Conservation (phyloP, 169 alveolate species). For the Plasmodium ovale region DNA sequence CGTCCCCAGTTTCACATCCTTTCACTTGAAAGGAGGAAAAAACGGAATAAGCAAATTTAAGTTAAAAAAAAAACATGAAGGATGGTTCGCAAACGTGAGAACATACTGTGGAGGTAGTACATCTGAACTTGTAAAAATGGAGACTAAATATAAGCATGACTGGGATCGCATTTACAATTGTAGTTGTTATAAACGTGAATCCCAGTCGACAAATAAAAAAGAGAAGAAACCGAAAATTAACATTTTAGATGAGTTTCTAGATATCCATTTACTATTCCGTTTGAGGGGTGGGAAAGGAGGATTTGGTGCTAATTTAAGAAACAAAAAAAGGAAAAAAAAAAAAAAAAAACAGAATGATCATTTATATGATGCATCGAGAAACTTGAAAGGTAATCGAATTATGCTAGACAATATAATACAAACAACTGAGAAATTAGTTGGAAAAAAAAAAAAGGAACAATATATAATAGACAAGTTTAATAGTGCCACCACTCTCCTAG, state of each 20-base stretch:
- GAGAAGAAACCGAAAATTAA: slow-evolving; percentile 29
- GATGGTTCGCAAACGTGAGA: background rate
- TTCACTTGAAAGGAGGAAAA: slow-evolving; percentile 14
- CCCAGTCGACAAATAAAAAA: slow-evolving; percentile 18
- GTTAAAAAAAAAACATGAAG: slow-evolving; percentile 20
- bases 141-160: no score
- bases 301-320: slow-evolving; percentile 72
- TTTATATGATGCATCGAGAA: slow-evolving; percentile 49
- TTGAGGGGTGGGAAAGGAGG: slow-evolving; percentile 72
- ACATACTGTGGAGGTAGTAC: background rate
- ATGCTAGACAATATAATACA: slow-evolving; percentile 34
- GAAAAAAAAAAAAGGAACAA: slow-evolving; percentile 55
- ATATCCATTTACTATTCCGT: slow-evolving; percentile 40
- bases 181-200: no score
- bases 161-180: no score
- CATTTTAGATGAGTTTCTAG: slow-evolving; percentile 68
- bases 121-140: no score
- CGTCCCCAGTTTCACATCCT: slow-evolving; percentile 5
- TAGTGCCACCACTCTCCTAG: slow-evolving; percentile 2
- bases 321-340: slow-evolving; percentile 66
- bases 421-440: slow-evolving; percentile 46
- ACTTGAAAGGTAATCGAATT: slow-evolving; percentile 33
- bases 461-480: slow-evolving; percentile 29
- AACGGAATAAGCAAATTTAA: slow-evolving; percentile 21
- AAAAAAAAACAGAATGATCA: slow-evolving; percentile 39